Percentiles rank a stretch among this genome's conserved stretches.
Conservation (phyloP, 257 asterid genomes). For the Coffea canephora region DNA sequence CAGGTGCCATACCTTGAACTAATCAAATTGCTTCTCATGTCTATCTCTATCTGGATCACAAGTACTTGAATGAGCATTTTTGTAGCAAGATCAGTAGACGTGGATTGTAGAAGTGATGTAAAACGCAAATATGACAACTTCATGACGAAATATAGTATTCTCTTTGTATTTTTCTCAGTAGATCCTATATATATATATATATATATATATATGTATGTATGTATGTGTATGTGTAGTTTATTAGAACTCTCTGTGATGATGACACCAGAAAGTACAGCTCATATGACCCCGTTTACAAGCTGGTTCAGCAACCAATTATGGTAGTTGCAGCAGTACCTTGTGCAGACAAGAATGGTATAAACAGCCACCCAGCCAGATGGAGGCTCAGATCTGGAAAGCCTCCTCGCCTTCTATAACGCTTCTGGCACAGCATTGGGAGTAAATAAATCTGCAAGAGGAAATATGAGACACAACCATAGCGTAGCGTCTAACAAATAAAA, state of each 20-base stretch:
- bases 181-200: neutral
- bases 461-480: neutral
- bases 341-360: neutral
- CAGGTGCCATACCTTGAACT: slow-evolving; percentile 26
- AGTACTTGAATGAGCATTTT: neutral
- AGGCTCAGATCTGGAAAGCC: neutral
- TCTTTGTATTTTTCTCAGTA: neutral
- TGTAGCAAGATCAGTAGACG: neutral
- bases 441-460: neutral
- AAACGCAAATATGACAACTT: neutral
- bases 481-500: neutral
- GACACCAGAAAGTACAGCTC: neutral
- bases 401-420: neutral
- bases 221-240: too few species aligned
- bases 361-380: neutral
- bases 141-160: neutral
- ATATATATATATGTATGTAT: neutral
- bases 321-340: neutral
- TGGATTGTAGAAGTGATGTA: neutral
- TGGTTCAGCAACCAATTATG: neutral
- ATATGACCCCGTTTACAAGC: neutral
- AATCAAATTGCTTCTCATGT: neutral
- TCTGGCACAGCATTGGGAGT: neutral
- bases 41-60: neutral
- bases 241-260: too few species aligned